Evolutionary conservation across 2,329 filamentous ascomycete species (phyloP).

Genomic region (Fusarium chlamydosporum): DNA sequence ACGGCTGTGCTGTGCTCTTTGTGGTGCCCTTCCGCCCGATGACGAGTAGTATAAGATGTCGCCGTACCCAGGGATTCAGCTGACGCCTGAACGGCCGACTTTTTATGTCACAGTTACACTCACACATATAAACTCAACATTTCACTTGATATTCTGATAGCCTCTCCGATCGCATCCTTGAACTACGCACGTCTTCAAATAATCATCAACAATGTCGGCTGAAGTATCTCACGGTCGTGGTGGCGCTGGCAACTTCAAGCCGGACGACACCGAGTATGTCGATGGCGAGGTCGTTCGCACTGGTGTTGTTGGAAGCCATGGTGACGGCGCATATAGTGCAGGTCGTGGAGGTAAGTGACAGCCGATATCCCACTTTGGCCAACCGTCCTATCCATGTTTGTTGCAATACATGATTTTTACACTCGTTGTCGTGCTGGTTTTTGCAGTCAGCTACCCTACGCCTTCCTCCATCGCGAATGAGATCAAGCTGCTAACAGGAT

Average conservation of each 20-base stretch:
- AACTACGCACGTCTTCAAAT: conserved; percentile 4
- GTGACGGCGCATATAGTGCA: conserved; percentile 70
- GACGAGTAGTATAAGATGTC: conserved; percentile 47
- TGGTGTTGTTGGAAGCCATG: conserved; percentile 68
- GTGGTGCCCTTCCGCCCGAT: conserved; percentile 26
- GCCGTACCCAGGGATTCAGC: conserved; percentile 40
- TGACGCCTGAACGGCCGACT: conserved; percentile 32
- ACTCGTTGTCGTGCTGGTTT: neutral
- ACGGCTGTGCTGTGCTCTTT: conserved; percentile 15
- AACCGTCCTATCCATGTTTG: neutral
- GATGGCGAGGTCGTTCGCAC: conserved; percentile 73
- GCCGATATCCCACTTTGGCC: conserved; percentile 5
- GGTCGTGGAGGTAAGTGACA: conserved; percentile 68
- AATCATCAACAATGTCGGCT: conserved; percentile 52
- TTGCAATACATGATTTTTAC: neutral
- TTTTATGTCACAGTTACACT: conserved; percentile 22
- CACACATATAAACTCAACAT: conserved; percentile 8
- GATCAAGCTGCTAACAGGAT: conserved; percentile 19
- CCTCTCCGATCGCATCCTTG: conserved; percentile 7
- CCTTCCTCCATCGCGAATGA: neutral
- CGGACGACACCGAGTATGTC: conserved; percentile 70
- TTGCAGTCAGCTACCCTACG: neutral
- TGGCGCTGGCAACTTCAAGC: conserved; percentile 72
- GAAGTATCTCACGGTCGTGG: conserved; percentile 74
- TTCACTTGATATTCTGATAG: neutral